These are phyloP conservation scores for Nectriaceae sp. DNA, from an alignment of 2,329 filamentous ascomycete species.

Conservation along the genomic window DNA sequence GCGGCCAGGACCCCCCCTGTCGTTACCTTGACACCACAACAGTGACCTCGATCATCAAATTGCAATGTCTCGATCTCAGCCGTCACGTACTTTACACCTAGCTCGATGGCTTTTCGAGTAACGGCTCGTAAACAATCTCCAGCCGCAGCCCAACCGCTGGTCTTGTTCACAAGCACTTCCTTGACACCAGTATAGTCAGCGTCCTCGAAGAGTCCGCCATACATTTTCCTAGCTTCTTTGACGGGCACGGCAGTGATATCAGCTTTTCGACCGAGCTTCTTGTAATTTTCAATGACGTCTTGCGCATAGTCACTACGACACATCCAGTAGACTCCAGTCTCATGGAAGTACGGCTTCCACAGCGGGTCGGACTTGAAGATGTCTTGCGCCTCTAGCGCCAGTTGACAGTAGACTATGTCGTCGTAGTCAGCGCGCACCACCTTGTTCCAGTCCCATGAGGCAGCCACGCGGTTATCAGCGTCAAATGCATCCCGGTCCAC, in stretches of 20 bases:
- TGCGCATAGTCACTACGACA: slow-evolving; percentile 52
- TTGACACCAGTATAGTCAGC: slow-evolving; percentile 61
- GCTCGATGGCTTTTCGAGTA: slow-evolving; percentile 51
- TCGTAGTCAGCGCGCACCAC: slow-evolving; percentile 70
- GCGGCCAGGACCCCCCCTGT: slow-evolving; percentile 49
- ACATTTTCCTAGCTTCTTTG: slow-evolving; percentile 50
- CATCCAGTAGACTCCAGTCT: slow-evolving; percentile 61
- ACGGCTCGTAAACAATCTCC: slow-evolving; percentile 57
- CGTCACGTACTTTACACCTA: slow-evolving; percentile 61
- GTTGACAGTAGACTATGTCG: slow-evolving; percentile 61
- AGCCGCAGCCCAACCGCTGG: slow-evolving; percentile 65
- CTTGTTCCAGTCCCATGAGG: slow-evolving; percentile 75
- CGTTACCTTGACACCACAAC: slow-evolving; percentile 50
- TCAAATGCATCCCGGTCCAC: slow-evolving; percentile 58
- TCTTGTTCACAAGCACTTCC: slow-evolving; percentile 61
- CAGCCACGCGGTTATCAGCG: slow-evolving; percentile 52
- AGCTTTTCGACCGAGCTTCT: slow-evolving; percentile 40
- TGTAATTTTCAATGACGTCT: slow-evolving; percentile 56
- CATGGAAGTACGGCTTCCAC: slow-evolving; percentile 58
- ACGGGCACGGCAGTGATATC: slow-evolving; percentile 47
- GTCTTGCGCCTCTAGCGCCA: slow-evolving; percentile 67
- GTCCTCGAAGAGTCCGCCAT: slow-evolving; percentile 59
- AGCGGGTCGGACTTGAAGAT: slow-evolving; percentile 60
- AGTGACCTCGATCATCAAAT: slow-evolving; percentile 47
- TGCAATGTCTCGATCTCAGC: slow-evolving; percentile 51